Conservation (phyloP, 441 rosid species). For the Populus hybrid region DNA sequence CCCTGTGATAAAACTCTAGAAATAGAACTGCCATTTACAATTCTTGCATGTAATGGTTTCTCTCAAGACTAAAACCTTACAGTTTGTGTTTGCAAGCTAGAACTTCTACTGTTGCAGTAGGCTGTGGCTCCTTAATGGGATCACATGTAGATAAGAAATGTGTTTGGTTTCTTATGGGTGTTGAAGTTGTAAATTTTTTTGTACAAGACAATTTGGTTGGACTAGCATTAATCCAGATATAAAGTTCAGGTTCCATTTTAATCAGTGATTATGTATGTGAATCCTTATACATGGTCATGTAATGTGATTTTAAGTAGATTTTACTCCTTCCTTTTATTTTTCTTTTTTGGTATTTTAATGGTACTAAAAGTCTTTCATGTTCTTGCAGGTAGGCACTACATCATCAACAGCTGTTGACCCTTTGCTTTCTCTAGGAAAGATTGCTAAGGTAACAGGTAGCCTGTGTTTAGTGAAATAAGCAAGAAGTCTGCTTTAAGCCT, state of each 20-base stretch:
- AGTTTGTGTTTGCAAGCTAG: not conserved
- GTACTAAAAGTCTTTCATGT: not conserved
- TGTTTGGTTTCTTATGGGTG: not conserved
- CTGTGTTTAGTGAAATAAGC: conserved; percentile 4
- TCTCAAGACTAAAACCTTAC: not conserved
- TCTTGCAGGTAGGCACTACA: conserved; percentile 84
- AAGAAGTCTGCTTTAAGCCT: not conserved
- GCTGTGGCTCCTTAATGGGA: not conserved
- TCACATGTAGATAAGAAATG: not conserved
- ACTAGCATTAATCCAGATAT: not conserved
- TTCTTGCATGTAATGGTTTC: not conserved
- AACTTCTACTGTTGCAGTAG: not conserved
- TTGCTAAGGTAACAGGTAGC: conserved; percentile 52
- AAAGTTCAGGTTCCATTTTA: not conserved
- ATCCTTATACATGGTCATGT: not conserved
- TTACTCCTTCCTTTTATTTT: not conserved
- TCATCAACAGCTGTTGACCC: conserved; percentile 90
- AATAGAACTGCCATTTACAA: not conserved
- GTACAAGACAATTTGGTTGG: not conserved
- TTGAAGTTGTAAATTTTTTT: not conserved
- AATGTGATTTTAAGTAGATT: not conserved
- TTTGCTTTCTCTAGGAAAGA: conserved; percentile 52
- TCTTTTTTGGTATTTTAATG: not conserved
- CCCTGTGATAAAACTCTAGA: not conserved
- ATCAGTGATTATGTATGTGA: not conserved